Conservation (phyloP, 2,329 filamentous ascomycete genomes). For the Alternaria incomplexa region DNA sequence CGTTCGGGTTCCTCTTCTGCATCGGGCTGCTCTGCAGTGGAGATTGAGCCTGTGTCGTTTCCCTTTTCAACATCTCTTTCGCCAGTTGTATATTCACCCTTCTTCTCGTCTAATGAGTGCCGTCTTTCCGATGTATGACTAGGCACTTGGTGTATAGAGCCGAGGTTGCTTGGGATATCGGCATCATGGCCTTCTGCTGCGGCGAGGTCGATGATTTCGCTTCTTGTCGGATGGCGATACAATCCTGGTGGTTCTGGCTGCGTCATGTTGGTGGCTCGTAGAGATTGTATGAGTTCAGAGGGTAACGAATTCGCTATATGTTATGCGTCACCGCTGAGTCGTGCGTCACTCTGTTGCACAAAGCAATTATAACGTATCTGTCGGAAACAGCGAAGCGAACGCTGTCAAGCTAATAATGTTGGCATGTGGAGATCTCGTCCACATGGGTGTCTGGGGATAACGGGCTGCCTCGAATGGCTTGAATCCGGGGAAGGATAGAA, state of each 20-base stretch:
- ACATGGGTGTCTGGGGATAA: neutral
- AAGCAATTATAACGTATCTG: neutral
- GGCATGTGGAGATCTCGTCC: neutral
- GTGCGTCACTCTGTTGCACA: neutral
- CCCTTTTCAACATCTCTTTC: constrained; percentile 42
- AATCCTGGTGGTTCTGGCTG: constrained; percentile 6
- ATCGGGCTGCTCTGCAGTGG: constrained; percentile 19
- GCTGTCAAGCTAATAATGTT: neutral
- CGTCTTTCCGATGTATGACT: constrained; percentile 15
- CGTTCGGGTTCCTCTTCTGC: constrained; percentile 15
- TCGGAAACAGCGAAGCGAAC: neutral
- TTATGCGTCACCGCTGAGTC: neutral
- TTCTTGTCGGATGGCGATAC: constrained; percentile 33
- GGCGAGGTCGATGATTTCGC: constrained; percentile 45
- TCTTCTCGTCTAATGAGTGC: constrained; percentile 17
- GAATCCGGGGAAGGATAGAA: neutral
- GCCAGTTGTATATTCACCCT: neutral
- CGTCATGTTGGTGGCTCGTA: constrained; percentile 14
- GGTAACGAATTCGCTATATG: neutral
- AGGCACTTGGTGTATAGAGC: constrained; percentile 30
- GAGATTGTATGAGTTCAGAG: neutral
- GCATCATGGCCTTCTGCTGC: constrained; percentile 49
- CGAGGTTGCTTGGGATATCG: constrained; percentile 45
- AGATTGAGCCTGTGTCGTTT: constrained; percentile 25
- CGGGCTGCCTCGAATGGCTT: neutral